Evolutionary conservation across 495 filamentous ascomycete genomes (phyloP), one percentile per base, ranked within the genome.

Genomic region (Aspergillus heteromorphus): DNA sequence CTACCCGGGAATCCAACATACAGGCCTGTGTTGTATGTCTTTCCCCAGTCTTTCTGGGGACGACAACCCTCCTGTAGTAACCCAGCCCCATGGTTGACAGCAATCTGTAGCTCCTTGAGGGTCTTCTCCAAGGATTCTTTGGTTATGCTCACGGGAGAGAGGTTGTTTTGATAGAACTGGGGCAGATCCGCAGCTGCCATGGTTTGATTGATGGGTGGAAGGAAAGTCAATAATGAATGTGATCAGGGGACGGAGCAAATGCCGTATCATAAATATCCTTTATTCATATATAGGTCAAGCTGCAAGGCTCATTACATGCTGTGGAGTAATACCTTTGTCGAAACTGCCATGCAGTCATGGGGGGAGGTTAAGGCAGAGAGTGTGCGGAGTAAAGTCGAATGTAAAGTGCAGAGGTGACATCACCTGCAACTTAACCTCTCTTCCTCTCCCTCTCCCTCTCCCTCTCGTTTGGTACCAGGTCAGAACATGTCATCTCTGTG

Each of bases 1-100:
- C 19, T 70, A 72, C 71, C 69, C 50, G 64, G 58, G 40, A 65
- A 64, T 31, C 58, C 60, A 6, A 55, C 58, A 23, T 68, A 73
- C 40, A 70, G 56, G 38, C 71, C 71, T 25, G 56, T 57, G 8
- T 50, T 31, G 5, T 47, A 16, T 9, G 43, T 16, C 10, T 25
- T 16, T 16, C 42, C 53, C 64, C 65, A 71, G 45, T 59, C 54
- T 7, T 63, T 61, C 2, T 55, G 58, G 10, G 67, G 52, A 8
- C 55, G 51, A 17, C 59, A 61, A 21, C 61, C 65, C 11, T 58
- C 25, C 7, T 66, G 57, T 10, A 75, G 54, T 11, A 65, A 17
- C 16, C 62, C 49, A 29, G 67, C 62, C 11, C 68, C 68, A 51
- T 61, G 58, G 13, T 54, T 57, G 40, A 73, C 62, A 1, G 69